Percentiles rank a stretch among this genome's conserved stretches.
These are phyloP conservation scores for Xerocomellus intermedius DNA, from an alignment of 768 basidiomycete species.

Conservation along the genomic window DNA sequence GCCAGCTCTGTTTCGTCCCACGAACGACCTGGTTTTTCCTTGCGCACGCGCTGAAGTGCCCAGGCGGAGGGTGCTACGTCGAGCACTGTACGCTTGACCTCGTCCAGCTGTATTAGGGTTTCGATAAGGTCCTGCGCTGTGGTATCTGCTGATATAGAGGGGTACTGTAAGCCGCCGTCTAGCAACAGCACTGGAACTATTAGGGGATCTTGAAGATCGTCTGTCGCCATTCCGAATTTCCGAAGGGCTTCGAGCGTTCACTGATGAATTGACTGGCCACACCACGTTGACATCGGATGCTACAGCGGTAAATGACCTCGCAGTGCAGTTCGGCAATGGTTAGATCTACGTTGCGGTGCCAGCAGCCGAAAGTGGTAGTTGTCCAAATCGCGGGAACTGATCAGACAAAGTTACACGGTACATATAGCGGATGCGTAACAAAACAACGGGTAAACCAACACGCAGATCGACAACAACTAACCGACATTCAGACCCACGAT, in stretches of 20 bases:
- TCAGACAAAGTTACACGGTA: background rate
- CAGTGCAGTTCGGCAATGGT: background rate
- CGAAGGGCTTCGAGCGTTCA: background rate
- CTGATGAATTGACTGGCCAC: background rate
- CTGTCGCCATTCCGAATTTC: conserved; percentile 23
- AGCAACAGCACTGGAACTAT: conserved; percentile 62
- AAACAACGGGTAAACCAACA: conserved; percentile 7
- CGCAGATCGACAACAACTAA: conserved; percentile 3
- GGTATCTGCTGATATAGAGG: conserved; percentile 51
- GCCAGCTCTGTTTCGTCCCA: conserved; percentile 76
- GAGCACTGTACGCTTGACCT: conserved; percentile 53
- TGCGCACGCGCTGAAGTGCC: conserved; percentile 66
- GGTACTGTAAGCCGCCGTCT: conserved; percentile 60
- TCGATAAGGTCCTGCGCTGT: conserved; percentile 62
- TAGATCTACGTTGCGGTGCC: background rate
- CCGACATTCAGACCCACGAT: background rate
- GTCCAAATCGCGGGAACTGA: background rate
- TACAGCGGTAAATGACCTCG: background rate
- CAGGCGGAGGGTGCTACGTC: conserved; percentile 59
- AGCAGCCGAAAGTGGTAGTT: background rate
- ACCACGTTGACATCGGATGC: conserved; percentile 1
- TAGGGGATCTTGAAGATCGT: conserved; percentile 32
- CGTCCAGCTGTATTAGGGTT: conserved; percentile 44
- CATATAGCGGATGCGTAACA: background rate
- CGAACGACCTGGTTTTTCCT: conserved; percentile 53